Evolutionary conservation across 1,284 basidiomycete genomes (phyloP).

Genomic region (Malassezia obtusa): DNA sequence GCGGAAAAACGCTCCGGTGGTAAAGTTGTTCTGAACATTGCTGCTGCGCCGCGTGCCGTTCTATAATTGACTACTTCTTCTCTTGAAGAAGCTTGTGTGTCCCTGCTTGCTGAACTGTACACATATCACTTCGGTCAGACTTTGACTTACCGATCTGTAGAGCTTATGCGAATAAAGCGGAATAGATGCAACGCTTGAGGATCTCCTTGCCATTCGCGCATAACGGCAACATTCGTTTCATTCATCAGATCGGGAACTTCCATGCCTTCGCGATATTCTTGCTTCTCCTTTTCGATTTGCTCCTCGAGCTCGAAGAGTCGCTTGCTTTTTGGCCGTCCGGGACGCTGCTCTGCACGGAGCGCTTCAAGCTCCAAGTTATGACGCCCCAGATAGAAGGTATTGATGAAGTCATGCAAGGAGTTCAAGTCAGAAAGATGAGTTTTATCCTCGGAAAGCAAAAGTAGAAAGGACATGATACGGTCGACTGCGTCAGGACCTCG

Average conservation of each 20-base stretch:
- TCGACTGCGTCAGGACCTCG: conserved; percentile 22
- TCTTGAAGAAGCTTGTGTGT: conserved; percentile 29
- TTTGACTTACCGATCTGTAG: conserved; percentile 22
- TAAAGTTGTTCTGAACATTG: conserved; percentile 33
- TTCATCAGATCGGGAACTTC: conserved; percentile 39
- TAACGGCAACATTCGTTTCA: conserved; percentile 31
- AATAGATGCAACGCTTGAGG: conserved; percentile 37
- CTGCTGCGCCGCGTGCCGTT: conserved; percentile 15
- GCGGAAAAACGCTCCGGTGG: conserved; percentile 39
- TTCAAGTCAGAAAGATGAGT: conserved; percentile 31
- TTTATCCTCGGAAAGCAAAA: conserved; percentile 35
- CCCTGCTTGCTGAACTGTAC: conserved; percentile 26
- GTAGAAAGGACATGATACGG: conserved; percentile 35
- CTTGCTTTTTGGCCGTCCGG: conserved; percentile 32
- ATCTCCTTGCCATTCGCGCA: conserved; percentile 43
- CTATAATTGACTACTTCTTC: conserved; percentile 5
- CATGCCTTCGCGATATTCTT: conserved; percentile 39
- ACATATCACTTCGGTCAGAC: conserved; percentile 17
- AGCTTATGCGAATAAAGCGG: conserved; percentile 40
- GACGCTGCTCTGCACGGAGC: conserved; percentile 26
- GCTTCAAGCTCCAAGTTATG: conserved; percentile 31
- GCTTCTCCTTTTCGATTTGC: conserved; percentile 23
- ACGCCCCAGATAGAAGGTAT: conserved; percentile 29
- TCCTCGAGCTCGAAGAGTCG: conserved; percentile 34
- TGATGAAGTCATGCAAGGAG: conserved; percentile 33